Evolutionary conservation across 1,284 basidiomycete species (phyloP).

Genomic region (Schizopora paradoxa): DNA sequence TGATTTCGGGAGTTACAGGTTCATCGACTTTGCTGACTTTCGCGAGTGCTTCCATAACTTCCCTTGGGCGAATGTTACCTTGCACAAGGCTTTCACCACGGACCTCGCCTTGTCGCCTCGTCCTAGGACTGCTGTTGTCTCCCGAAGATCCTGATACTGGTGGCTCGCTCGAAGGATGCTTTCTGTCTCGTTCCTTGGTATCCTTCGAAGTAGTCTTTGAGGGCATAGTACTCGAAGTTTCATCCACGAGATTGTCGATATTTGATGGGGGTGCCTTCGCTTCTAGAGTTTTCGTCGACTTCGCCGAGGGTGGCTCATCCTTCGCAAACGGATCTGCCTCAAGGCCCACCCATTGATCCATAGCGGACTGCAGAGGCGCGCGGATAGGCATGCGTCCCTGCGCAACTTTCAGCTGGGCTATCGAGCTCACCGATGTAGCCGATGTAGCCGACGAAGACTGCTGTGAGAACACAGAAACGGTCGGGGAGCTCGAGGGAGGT

Average conservation of each 20-base stretch:
- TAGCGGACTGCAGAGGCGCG: too few species aligned
- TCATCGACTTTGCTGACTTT: slow-evolving; percentile 4
- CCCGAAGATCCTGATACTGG: slow-evolving; percentile 32
- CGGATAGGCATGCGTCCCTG: too few species aligned
- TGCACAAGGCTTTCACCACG: slow-evolving; percentile 24
- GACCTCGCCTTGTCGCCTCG: slow-evolving; percentile 35
- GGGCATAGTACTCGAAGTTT: slow-evolving; percentile 1
- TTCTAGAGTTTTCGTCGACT: neutral
- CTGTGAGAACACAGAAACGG: too few species aligned
- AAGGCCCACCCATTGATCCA: too few species aligned
- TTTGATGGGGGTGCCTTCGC: slow-evolving; percentile 1
- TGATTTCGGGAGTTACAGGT: slow-evolving; percentile 6
- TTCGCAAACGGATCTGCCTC: slow-evolving; percentile 59
- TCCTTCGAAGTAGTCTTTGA: too few species aligned
- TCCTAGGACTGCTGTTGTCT: slow-evolving; percentile 35
- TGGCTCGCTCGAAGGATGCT: slow-evolving; percentile 2
- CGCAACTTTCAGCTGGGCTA: too few species aligned
- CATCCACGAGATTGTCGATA: neutral
- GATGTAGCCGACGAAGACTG: too few species aligned
- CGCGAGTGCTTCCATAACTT: slow-evolving; percentile 21
- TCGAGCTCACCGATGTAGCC: too few species aligned
- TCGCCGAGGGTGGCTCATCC: slow-evolving; percentile 25
- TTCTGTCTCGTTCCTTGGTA: slow-evolving; percentile 13
- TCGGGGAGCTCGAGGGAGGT: too few species aligned
- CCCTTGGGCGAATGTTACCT: slow-evolving; percentile 32